These are phyloP conservation scores for Venturia nashicola DNA, from an alignment of 2,329 filamentous ascomycete genomes.

Conservation along the genomic window DNA sequence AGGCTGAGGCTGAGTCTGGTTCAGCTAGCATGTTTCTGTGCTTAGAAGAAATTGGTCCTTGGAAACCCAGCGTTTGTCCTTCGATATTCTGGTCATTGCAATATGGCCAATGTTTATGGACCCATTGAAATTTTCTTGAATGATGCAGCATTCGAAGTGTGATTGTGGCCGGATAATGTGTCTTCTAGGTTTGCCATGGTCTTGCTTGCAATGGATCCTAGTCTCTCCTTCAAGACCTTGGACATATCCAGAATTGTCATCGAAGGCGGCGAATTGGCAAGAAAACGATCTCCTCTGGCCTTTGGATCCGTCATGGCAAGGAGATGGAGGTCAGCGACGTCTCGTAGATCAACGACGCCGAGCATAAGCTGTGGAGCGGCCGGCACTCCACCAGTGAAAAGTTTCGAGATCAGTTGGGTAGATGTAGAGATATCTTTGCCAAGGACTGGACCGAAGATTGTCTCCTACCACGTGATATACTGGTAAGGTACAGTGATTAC, in stretches of 20 bases:
- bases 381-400: conserved; percentile 47
- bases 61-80: no score
- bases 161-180: no score
- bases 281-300: conserved; percentile 51
- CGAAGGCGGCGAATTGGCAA: conserved; percentile 31
- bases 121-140: no score
- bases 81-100: no score
- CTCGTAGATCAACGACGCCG: conserved; percentile 34
- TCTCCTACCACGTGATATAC: no score
- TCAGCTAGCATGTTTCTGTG: no score
- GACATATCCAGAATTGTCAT: conserved; percentile 16
- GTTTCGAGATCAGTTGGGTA: conserved; percentile 52
- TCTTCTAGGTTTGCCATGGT: no score
- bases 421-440: conserved; percentile 60
- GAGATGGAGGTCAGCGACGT: conserved; percentile 54
- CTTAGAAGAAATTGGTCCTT: no score
- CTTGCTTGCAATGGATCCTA: conserved; percentile 5
- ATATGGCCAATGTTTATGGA: no score
- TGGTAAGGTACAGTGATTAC: no score
- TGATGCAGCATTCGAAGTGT: no score
- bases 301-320: conserved; percentile 42
- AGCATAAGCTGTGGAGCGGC: conserved; percentile 23
- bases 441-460: conserved; percentile 38
- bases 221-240: conserved; percentile 11
- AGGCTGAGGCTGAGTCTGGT: no score